These are phyloP conservation scores for Aspergillus funiculosus DNA, from an alignment of 495 filamentous ascomycete species.

Conservation along the genomic window DNA sequence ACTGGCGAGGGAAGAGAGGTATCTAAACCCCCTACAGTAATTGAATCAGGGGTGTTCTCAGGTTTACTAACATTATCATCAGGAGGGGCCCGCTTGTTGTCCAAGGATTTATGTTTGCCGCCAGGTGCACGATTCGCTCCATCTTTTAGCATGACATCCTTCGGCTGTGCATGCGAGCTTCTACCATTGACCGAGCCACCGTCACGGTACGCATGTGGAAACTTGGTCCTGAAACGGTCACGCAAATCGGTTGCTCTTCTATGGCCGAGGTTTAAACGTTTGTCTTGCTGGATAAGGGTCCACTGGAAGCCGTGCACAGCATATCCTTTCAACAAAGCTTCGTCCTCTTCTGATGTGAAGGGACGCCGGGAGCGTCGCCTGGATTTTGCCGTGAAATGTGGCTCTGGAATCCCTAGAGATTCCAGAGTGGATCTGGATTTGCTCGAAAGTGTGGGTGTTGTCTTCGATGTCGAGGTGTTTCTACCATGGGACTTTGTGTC, in stretches of 20 bases:
- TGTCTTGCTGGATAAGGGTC: constrained; percentile 73
- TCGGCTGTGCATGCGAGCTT: constrained; percentile 11
- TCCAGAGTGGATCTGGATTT: constrained; percentile 30
- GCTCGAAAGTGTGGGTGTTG: constrained; percentile 19
- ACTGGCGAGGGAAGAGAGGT: constrained; percentile 27
- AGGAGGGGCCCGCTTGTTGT: constrained; percentile 11
- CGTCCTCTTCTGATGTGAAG: constrained; percentile 73
- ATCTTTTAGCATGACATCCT: constrained; percentile 7
- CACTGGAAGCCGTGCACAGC: constrained; percentile 70
- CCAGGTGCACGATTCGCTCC: background rate
- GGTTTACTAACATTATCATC: constrained; percentile 6
- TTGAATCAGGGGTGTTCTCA: constrained; percentile 4
- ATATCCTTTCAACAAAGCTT: constrained; percentile 69
- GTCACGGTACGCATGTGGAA: constrained; percentile 64
- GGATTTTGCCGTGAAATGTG: constrained; percentile 32
- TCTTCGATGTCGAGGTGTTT: constrained; percentile 12
- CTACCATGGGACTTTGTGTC: constrained; percentile 6
- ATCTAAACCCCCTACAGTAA: constrained; percentile 20
- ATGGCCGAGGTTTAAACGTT: constrained; percentile 55
- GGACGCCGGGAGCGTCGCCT: constrained; percentile 45
- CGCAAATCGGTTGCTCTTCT: constrained; percentile 73
- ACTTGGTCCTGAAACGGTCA: constrained; percentile 76
- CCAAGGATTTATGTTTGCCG: constrained; percentile 1
- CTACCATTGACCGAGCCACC: constrained; percentile 41
- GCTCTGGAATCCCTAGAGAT: constrained; percentile 35